Evolutionary conservation across 768 basidiomycete species (phyloP).

Genomic region (Tubosaeta sp.): DNA sequence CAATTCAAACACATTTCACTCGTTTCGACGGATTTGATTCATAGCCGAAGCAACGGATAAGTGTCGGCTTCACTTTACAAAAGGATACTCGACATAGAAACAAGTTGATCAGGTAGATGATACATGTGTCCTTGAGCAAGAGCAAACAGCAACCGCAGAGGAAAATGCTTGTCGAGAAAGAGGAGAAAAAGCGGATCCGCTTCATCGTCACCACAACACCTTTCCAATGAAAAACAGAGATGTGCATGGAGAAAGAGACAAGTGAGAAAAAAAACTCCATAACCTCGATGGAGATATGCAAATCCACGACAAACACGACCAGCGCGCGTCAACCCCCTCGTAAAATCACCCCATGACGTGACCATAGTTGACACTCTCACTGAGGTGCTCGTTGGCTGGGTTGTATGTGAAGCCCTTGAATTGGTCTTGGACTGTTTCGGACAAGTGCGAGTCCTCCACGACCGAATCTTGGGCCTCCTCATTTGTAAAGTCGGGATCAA

Average conservation of each 20-base stretch:
- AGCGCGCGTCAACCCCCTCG: constrained; percentile 11
- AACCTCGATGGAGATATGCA: background rate
- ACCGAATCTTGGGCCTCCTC: constrained; percentile 95
- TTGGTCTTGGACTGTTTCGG: constrained; percentile 95
- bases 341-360: constrained; percentile 30
- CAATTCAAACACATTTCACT: background rate
- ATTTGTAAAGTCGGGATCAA: constrained; percentile 96
- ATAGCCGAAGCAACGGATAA: too few species aligned
- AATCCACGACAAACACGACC: constrained; percentile 16
- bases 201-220: background rate
- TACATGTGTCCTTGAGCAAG: constrained; percentile 5
- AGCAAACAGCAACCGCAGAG: background rate
- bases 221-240: background rate
- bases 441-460: constrained; percentile 87
- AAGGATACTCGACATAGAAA: background rate
- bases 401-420: constrained; percentile 92
- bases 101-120: constrained; percentile 1
- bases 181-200: background rate
- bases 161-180: background rate
- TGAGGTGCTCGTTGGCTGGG: constrained; percentile 77
- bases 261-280: constrained; percentile 2
- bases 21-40: background rate
- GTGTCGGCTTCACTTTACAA: background rate
- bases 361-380: constrained; percentile 73
- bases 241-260: background rate